Evolutionary conservation across 2,329 filamentous ascomycete species (phyloP).

Genomic region (Colletotrichum orbiculare): DNA sequence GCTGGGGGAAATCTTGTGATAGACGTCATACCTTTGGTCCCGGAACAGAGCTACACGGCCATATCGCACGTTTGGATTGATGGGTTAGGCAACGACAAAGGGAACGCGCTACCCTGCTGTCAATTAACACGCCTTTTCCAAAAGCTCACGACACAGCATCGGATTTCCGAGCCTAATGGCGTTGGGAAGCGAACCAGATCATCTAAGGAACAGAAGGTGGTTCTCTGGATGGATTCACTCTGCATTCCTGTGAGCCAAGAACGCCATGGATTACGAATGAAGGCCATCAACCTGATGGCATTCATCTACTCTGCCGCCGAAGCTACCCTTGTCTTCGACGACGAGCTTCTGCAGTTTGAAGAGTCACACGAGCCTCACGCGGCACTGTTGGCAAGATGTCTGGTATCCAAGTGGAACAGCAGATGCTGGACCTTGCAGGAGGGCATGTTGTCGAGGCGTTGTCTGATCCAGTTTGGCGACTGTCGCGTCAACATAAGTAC

Average conservation of each 20-base stretch:
- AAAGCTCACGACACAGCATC: background rate
- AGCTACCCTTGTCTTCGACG: background rate
- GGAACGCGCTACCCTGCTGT: background rate
- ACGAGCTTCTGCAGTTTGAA: background rate
- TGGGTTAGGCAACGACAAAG: background rate
- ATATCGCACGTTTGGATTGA: slow-evolving; percentile 11
- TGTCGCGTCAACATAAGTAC: background rate
- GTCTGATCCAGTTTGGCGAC: background rate
- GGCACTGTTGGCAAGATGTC: background rate
- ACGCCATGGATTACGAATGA: background rate
- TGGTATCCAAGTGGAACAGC: slow-evolving; percentile 7
- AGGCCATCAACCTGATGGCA: background rate
- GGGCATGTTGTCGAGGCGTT: background rate
- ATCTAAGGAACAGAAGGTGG: background rate
- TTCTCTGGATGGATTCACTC: slow-evolving; percentile 11
- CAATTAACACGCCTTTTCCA: background rate
- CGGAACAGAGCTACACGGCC: background rate
- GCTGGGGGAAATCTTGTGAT: background rate
- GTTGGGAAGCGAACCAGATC: too few species aligned
- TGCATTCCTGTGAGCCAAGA: background rate
- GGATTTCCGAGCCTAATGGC: too few species aligned
- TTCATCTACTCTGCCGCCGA: background rate
- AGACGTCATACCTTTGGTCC: background rate
- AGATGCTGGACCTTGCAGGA: slow-evolving; percentile 6
- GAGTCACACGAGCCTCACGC: background rate